phyloP scores from a whole-genome alignment of 2,329 filamentous ascomycete genomes.

The Ambrosiella cleistominuta region DNA sequence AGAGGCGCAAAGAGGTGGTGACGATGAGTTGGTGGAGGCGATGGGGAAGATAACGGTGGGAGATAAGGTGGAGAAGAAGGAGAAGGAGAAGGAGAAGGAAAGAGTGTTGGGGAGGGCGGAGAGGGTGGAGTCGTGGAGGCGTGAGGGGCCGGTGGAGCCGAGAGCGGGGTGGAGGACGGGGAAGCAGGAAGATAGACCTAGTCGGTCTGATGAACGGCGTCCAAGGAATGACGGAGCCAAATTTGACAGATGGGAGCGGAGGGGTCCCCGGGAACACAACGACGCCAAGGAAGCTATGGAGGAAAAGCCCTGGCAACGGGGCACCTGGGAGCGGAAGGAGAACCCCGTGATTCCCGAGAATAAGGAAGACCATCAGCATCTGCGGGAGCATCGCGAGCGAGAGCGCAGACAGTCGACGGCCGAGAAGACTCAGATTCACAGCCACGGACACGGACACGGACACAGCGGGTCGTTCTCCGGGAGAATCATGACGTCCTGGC shows the following conservation, averaged over 20 bases:
- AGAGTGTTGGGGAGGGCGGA: background rate
- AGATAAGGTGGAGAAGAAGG: background rate
- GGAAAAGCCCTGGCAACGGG: background rate
- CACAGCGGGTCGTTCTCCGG: background rate
- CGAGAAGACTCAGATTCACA: background rate
- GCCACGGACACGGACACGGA: too few relatives aligned
- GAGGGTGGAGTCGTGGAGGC: background rate
- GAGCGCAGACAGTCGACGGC: background rate
- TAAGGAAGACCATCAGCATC: background rate
- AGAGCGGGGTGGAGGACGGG: background rate
- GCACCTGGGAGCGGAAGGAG: background rate
- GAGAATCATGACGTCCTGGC: slow-evolving; percentile 2
- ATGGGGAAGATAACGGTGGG: background rate
- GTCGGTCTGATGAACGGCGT: background rate
- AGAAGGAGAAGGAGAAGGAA: background rate
- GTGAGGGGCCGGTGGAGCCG: background rate
- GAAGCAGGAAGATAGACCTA: background rate
- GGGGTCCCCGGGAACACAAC: background rate
- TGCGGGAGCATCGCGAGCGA: background rate
- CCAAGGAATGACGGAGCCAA: background rate
- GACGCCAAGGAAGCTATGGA: background rate
- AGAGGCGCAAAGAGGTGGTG: background rate
- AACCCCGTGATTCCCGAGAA: background rate
- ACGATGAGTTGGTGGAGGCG: background rate
- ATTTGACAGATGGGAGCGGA: background rate